These are phyloP conservation scores for Phaseolus coccineus DNA, from an alignment of 331 rosid species.

Conservation along the genomic window DNA sequence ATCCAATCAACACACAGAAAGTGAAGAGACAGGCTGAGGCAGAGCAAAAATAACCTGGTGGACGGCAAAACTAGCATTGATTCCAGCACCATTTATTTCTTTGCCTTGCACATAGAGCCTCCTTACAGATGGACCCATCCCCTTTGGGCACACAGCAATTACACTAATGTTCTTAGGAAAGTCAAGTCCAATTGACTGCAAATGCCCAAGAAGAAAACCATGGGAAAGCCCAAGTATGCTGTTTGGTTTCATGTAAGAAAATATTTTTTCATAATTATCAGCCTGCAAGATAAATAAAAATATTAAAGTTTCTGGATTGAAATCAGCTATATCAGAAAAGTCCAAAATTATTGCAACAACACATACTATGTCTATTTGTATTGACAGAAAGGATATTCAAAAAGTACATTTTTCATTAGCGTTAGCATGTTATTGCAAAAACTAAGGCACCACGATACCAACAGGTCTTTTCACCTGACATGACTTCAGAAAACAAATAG, in stretches of 20 bases:
- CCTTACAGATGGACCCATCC: constrained; percentile 98
- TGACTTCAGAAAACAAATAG: neutral
- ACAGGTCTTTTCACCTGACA: neutral
- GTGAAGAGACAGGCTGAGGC: neutral
- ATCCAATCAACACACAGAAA: constrained; percentile 26
- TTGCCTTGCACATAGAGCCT: constrained; percentile 95
- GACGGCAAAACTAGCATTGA: constrained; percentile 90
- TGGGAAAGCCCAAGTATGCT: constrained; percentile 98
- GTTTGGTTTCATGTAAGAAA: constrained; percentile 92
- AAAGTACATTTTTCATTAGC: neutral
- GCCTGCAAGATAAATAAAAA: constrained; percentile 65
- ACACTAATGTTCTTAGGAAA: constrained; percentile 88
- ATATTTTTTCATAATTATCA: constrained; percentile 82
- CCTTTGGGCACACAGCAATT: constrained; percentile 92
- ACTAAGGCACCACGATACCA: neutral
- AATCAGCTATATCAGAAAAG: neutral
- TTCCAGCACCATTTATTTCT: constrained; percentile 96
- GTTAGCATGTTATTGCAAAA: neutral
- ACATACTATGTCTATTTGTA: constrained; percentile 5
- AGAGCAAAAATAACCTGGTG: constrained; percentile 65
- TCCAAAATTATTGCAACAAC: constrained; percentile 8
- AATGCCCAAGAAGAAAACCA: constrained; percentile 96
- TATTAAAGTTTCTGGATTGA: constrained; percentile 11
- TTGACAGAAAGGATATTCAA: constrained; percentile 3
- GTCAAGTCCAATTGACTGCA: constrained; percentile 80